phyloP scores from a whole-genome alignment of 2,329 filamentous ascomycete genomes.

The Xylariaceae sp. region DNA sequence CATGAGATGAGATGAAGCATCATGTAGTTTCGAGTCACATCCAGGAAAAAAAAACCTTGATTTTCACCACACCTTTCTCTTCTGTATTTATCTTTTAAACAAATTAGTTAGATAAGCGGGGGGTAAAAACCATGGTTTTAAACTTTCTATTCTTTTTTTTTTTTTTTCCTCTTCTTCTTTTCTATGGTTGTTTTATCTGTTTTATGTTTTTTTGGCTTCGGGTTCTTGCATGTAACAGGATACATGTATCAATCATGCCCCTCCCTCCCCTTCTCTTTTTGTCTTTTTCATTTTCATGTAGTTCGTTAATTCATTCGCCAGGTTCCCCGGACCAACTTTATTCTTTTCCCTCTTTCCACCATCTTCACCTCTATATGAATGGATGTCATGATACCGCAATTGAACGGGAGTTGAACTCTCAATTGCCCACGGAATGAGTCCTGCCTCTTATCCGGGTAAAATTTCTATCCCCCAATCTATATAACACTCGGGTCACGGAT shows the following conservation, averaged over 20 bases:
- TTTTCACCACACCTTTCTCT: too few species aligned
- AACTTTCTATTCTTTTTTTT: too few species aligned
- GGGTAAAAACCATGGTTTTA: too few species aligned
- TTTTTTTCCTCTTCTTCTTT: too few species aligned
- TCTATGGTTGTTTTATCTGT: too few species aligned
- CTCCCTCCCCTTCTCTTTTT: not conserved
- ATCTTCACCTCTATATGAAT: not conserved
- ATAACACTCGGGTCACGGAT: not conserved
- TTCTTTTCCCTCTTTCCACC: not conserved
- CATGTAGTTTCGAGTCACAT: too few species aligned
- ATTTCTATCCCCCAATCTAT: not conserved
- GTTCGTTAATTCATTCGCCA: not conserved
- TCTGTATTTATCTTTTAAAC: too few species aligned
- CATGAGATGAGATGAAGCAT: too few species aligned
- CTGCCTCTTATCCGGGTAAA: not conserved
- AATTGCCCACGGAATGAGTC: not conserved
- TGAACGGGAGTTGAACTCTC: not conserved
- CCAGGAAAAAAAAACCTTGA: too few species aligned
- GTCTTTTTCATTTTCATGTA: not conserved
- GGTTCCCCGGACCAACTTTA: not conserved
- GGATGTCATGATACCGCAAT: not conserved
- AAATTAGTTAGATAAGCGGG: too few species aligned
- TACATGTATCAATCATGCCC: not conserved
- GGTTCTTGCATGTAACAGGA: not conserved
- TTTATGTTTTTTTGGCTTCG: too few species aligned